A percentile compares a stretch with the other conserved stretches of the same genome.
Conservation (phyloP, 192 early-diverging fungal genomes). For the Backusella circina region DNA sequence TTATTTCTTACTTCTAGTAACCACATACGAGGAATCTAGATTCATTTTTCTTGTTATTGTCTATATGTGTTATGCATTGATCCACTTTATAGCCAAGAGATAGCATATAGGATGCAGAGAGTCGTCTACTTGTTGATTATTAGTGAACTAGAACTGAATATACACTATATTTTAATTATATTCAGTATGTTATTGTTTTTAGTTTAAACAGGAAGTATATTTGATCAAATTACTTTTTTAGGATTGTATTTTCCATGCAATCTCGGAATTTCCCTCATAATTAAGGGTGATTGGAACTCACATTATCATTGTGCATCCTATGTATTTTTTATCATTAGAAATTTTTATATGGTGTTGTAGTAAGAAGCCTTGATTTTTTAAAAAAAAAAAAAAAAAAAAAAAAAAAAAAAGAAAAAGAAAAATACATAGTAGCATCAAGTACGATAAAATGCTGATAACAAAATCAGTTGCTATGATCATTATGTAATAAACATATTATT, state of each 20-base stretch:
- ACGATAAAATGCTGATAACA: no score
- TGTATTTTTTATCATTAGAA: background rate
- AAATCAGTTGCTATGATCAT: no score
- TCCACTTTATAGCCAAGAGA: background rate
- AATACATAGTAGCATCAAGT: no score
- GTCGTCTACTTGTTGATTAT: background rate
- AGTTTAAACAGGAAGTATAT: background rate
- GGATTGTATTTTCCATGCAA: background rate
- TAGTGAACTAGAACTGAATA: background rate
- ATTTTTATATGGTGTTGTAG: no score
- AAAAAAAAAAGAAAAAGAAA: no score
- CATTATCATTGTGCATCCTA: no score
- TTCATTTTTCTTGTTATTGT: background rate
- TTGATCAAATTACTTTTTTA: background rate
- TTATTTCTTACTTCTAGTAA: background rate
- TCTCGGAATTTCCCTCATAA: background rate
- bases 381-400: no score
- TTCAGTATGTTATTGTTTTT: background rate
- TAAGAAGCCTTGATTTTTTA: no score
- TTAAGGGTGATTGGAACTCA: background rate
- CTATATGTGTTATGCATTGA: background rate
- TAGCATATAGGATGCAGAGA: background rate
- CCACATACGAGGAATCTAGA: background rate
- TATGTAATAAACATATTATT: no score
- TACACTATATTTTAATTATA: background rate